Evolutionary conservation across 495 filamentous ascomycete genomes (phyloP), one percentile per base, ranked within the genome.

Genomic region (Penicillium lividum): DNA sequence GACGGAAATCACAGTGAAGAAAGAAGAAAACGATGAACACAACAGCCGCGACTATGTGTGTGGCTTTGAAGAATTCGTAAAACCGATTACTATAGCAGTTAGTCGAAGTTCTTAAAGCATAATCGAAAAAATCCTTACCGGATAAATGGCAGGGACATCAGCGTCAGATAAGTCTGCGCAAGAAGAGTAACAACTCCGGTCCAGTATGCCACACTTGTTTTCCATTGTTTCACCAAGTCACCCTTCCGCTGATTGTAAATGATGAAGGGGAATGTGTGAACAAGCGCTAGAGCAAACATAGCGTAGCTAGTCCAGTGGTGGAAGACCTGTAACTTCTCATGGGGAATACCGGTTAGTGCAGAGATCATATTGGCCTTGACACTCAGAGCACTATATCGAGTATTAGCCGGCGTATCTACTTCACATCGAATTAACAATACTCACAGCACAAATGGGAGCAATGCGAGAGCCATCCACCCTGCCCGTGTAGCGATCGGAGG

Each of bases 21-120:
- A 82, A 82, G 53, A 83, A 77, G 56, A 79, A 79, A 3, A 83
- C 51, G 3, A 79, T 63, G 51, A 82, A 84, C 0, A 82, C 52
- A 18, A 75, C 47, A 5, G 74, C 75, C 7, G 75, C 77, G 25
- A 79, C 8, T 31, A 75, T 74, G 60, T 84, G 82, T 0, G 76
- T 75, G 0, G 64, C 65, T 48, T 83, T 83, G 73, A 84, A 83
- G 61, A 80, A 79, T 53, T 83, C 81, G 61, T 83, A 84, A 54
- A 70, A 77, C 10, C 71, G 75, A 38, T 78, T 79, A 6, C 78
- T 74, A 48, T 52, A 7, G 30, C 15, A 34, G 47, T 56, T 50
- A 56, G 52, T n/a, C 10, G 4, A 53, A 7, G 13, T 18, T 25
- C n/a, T 27, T 18, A 15, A 15, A 15, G 27, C 11, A 18, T 18